phyloP scores from a whole-genome alignment of 2,329 filamentous ascomycete genomes.

The Fusarium haematococcum region DNA sequence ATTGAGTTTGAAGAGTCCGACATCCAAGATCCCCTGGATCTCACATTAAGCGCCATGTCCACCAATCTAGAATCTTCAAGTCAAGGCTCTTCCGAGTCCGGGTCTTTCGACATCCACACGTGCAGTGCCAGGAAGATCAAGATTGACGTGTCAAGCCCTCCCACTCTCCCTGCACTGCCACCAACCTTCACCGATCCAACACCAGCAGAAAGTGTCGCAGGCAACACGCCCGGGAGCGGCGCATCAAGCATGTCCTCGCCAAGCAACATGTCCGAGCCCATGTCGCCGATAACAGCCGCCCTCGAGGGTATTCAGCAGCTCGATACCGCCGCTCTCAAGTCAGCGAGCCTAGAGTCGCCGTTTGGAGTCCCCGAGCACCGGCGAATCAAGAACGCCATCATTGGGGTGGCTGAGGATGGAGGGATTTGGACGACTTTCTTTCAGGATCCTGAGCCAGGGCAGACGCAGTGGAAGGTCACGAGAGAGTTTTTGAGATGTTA shows the following conservation, averaged over 20 bases:
- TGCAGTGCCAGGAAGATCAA: constrained; percentile 16
- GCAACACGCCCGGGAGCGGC: neutral
- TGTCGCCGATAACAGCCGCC: constrained; percentile 26
- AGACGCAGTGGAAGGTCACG: constrained; percentile 45
- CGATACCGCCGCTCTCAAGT: constrained; percentile 13
- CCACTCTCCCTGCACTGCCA: constrained; percentile 4
- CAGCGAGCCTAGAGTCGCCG: constrained; percentile 36
- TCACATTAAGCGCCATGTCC: neutral
- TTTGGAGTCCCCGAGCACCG: constrained; percentile 43
- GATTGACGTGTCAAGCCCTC: constrained; percentile 20
- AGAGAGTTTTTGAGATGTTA: constrained; percentile 44
- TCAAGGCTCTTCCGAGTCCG: neutral
- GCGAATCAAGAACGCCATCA: constrained; percentile 48
- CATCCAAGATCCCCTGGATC: neutral
- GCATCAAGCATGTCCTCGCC: constrained; percentile 13
- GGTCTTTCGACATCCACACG: neutral
- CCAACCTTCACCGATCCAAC: constrained; percentile 35
- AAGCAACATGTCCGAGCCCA: neutral
- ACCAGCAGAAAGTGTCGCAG: neutral
- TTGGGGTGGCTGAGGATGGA: constrained; percentile 40
- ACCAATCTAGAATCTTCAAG: neutral
- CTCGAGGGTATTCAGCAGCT: constrained; percentile 34
- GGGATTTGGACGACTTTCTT: constrained; percentile 49
- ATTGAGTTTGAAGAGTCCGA: constrained; percentile 52
- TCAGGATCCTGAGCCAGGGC: constrained; percentile 36